A percentile compares a stretch with the other conserved stretches of the same genome.
These are phyloP conservation scores for Primulina eburnea DNA, from an alignment of 257 asterid genomes.

Conservation along the genomic window DNA sequence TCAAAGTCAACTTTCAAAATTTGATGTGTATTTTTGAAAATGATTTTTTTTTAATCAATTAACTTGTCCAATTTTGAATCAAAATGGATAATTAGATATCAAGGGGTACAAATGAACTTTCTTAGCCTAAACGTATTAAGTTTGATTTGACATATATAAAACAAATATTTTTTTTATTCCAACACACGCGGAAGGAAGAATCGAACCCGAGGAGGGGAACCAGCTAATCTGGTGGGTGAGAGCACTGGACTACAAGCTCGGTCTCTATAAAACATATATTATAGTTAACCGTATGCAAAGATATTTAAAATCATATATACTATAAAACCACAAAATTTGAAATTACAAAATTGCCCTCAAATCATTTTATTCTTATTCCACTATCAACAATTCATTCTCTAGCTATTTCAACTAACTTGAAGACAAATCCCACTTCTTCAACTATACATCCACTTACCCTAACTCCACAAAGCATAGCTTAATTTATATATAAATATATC, in stretches of 20 bases:
- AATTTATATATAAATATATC: no score
- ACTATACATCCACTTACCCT: not conserved
- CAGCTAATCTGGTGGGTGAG: no score
- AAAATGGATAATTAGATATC: not conserved
- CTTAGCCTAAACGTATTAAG: no score
- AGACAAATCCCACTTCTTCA: not conserved
- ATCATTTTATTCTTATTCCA: not conserved
- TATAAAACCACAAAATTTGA: not conserved
- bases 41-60: no score
- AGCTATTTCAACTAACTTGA: not conserved
- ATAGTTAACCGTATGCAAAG: not conserved
- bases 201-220: no score
- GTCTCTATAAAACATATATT: no score
- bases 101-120: no score
- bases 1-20: not conserved
- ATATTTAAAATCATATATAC: not conserved
- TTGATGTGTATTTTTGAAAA: no score
- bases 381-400: not conserved
- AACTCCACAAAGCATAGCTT: not conserved
- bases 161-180: no score
- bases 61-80: not conserved
- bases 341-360: conserved; percentile 4
- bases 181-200: no score
- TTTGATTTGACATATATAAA: no score
- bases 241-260: no score